phyloP scores from a whole-genome alignment of 306 rosid genomes.

The Cucurbita maxima region DNA sequence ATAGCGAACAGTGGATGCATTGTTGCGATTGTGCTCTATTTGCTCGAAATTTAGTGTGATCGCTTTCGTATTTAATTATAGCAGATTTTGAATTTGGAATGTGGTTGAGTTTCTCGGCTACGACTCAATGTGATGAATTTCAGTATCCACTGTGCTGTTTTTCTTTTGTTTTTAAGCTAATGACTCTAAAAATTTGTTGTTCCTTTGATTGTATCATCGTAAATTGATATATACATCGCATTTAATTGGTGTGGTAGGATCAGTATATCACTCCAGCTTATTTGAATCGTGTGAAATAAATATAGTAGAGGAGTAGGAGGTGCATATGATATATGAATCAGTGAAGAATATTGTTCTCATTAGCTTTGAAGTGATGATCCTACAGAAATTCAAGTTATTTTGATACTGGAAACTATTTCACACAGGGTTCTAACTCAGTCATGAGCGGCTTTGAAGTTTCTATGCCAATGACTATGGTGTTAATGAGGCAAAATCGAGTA shows the following conservation, averaged over 20 bases:
- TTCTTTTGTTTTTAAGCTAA: neutral
- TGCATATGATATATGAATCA: neutral
- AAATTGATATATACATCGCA: neutral
- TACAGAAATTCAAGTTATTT: neutral
- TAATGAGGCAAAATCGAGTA: constrained; percentile 53
- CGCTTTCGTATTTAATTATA: neutral
- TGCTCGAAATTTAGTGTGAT: neutral
- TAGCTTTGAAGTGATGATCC: neutral
- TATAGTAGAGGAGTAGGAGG: neutral
- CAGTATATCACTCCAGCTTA: neutral
- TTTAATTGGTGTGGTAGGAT: neutral
- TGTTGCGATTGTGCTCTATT: neutral
- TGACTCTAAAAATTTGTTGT: neutral
- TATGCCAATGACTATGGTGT: constrained; percentile 21
- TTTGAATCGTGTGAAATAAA: neutral
- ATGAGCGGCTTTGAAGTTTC: neutral
- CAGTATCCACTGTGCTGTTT: neutral
- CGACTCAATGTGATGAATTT: neutral
- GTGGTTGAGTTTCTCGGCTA: neutral
- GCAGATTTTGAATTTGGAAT: neutral
- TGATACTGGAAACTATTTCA: neutral
- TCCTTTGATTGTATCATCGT: neutral
- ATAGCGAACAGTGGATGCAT: neutral
- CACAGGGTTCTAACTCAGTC: neutral
- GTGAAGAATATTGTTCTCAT: neutral